Percentiles rank a stretch among this genome's conserved stretches.
Conservation (phyloP, 139 green algal species). For the Limnomonas spitsbergensis region DNA sequence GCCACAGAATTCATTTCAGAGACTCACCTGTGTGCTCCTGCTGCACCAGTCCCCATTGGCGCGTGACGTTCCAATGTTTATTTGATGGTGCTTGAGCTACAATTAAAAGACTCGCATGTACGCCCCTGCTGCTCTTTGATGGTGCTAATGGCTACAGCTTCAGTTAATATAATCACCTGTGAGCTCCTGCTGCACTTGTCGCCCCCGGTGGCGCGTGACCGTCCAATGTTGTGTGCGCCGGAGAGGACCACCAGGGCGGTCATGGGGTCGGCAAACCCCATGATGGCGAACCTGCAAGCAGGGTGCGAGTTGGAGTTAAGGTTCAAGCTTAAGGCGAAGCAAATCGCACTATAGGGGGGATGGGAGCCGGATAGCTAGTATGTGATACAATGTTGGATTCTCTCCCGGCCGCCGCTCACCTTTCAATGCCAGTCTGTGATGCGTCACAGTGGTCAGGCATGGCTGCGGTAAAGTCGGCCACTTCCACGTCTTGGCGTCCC, state of each 20-base stretch:
- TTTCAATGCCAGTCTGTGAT: background rate
- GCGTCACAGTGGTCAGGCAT: conserved; percentile 5
- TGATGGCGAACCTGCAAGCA: background rate
- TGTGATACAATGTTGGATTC: too few relatives aligned
- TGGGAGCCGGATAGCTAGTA: too few relatives aligned
- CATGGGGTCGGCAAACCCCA: conserved; percentile 19
- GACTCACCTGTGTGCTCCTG: background rate
- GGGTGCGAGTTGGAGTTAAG: too few relatives aligned
- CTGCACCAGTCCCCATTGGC: too few relatives aligned
- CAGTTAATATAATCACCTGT: background rate
- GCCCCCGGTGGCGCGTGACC: background rate
- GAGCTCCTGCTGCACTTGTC: background rate
- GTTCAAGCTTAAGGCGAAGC: too few relatives aligned
- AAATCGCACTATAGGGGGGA: too few relatives aligned
- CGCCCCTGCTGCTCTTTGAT: background rate
- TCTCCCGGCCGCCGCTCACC: too few relatives aligned
- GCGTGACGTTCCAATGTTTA: too few relatives aligned
- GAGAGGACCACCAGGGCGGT: conserved; percentile 6
- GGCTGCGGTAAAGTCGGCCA: background rate
- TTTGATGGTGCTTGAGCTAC: background rate
- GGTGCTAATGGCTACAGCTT: background rate
- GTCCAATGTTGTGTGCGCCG: conserved; percentile 19
- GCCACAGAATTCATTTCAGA: too few relatives aligned
- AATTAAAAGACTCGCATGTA: background rate
- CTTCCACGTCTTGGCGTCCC: conserved; percentile 1